A percentile compares a stretch with the other conserved stretches of the same genome.
These are phyloP conservation scores for Plenodomus biglobosus DNA, from an alignment of 2,329 filamentous ascomycete species.

Conservation along the genomic window DNA sequence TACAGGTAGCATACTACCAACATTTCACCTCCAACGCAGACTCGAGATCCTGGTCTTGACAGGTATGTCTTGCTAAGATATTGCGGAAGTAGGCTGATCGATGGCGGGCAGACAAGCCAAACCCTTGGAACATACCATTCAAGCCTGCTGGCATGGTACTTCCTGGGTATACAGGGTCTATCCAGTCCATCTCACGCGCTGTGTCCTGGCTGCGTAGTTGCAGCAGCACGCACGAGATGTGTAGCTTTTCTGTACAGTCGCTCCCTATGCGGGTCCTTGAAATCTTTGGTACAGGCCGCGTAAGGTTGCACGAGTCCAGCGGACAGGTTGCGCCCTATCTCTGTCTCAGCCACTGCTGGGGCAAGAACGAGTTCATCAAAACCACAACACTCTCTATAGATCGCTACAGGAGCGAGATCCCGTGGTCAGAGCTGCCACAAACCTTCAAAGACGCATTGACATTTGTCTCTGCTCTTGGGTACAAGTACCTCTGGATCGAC, in stretches of 20 bases:
- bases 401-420: constrained; percentile 1
- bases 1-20: no score
- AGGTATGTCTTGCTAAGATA: no score
- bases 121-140: no score
- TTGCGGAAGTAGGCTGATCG: no score
- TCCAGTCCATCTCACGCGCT: no score
- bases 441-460: constrained; percentile 17
- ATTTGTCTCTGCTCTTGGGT: constrained; percentile 9
- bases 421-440: constrained; percentile 6
- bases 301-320: constrained; percentile 1
- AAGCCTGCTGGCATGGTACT: no score
- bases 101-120: no score
- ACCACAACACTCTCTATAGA: not conserved
- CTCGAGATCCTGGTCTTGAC: no score
- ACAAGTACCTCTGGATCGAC: constrained; percentile 22
- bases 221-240: not conserved
- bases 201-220: no score
- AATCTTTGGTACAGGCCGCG: not conserved
- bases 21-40: no score
- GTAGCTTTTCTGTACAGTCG: not conserved
- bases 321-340: constrained; percentile 1
- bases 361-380: not conserved
- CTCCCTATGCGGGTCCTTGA: constrained; percentile 4
- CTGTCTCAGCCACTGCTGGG: constrained; percentile 10
- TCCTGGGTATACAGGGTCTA: no score